Conservation (phyloP, 2,329 filamentous ascomycete genomes). For the Hypoxylon sp. region DNA sequence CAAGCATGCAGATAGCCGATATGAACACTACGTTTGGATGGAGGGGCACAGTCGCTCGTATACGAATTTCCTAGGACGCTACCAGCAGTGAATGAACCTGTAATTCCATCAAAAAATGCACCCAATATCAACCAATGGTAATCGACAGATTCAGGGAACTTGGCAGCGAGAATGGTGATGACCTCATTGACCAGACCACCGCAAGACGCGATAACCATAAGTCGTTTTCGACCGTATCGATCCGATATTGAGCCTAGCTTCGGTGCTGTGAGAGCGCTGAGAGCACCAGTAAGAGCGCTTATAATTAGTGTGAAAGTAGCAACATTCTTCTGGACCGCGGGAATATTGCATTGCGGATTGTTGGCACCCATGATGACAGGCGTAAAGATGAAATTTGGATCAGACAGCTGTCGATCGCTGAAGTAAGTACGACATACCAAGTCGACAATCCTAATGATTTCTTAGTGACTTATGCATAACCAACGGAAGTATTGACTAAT, state of each 20-base stretch:
- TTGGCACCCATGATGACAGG: conserved; percentile 73
- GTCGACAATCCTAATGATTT: conserved; percentile 68
- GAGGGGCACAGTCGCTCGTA: conserved; percentile 85
- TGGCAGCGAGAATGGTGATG: conserved; percentile 80
- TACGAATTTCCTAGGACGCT: conserved; percentile 84
- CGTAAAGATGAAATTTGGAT: conserved; percentile 67
- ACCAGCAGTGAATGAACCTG: conserved; percentile 87
- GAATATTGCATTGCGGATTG: conserved; percentile 81
- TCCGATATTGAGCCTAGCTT: conserved; percentile 88
- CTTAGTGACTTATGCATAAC: too few species aligned
- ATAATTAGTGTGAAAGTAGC: conserved; percentile 81
- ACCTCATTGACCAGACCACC: conserved; percentile 80
- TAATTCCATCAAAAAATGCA: conserved; percentile 80
- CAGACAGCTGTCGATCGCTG: conserved; percentile 66
- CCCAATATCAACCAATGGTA: conserved; percentile 84
- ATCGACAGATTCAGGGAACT: conserved; percentile 74
- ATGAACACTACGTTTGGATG: conserved; percentile 78
- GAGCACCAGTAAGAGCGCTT: conserved; percentile 75
- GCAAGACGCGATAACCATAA: conserved; percentile 76
- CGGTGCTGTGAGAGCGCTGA: conserved; percentile 84
- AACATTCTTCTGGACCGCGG: conserved; percentile 79
- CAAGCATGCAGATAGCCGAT: conserved; percentile 93
- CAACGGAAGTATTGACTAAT: not conserved
- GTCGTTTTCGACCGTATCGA: conserved; percentile 78
- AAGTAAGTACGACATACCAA: conserved; percentile 88